Evolutionary conservation across 306 rosid species (phyloP), one percentile per base, ranked within the genome.

Genomic region (Rosa chinensis): DNA sequence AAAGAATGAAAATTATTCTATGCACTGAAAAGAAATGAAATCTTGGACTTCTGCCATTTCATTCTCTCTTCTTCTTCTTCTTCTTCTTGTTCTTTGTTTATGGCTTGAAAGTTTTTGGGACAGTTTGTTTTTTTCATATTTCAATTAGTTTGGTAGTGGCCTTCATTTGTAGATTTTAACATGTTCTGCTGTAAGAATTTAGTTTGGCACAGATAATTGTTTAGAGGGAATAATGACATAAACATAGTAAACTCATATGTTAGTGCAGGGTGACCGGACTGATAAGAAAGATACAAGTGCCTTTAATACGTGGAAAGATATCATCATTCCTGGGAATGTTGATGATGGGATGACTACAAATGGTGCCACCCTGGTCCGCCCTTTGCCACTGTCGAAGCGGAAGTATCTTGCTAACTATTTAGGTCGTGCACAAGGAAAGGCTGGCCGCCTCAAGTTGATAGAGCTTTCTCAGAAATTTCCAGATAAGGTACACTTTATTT

Each of bases 391-490:
- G 76, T 80, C 96, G 55, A 93, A 93, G 84, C 79, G 98, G 82
- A 91, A 91, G 87, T 88, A 85, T 82, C 70, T 95, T 72, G 99
- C 97, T 73, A 95, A 91, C 82, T 95, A 90, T 86, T 90, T 93
- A 84, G 99, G 99, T 49, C 99, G 99, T 61, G 96, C 93, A 43
- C 99, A 95, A 84, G 97, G 96, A 87, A 95, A 95, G 82, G 90
- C 83, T 63, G 97, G 98, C 17, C 93, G 99, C 77, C 92, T 90
- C 82, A 81, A 88, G 88, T 86, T 95, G 84, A 88, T 95, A 79
- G 89, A 91, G 79, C 98, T 95, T 78, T 66, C 97, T 52, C 91
- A 84, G 74, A 91, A 91, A 78, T 93, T 82, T 87, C 97, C 98
- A 44, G 86, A 90, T 66, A 91, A 95, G 98, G 98, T 95, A 76